These are phyloP conservation scores for Calocybe cyanea DNA, from an alignment of 768 basidiomycete species.

Conservation along the genomic window DNA sequence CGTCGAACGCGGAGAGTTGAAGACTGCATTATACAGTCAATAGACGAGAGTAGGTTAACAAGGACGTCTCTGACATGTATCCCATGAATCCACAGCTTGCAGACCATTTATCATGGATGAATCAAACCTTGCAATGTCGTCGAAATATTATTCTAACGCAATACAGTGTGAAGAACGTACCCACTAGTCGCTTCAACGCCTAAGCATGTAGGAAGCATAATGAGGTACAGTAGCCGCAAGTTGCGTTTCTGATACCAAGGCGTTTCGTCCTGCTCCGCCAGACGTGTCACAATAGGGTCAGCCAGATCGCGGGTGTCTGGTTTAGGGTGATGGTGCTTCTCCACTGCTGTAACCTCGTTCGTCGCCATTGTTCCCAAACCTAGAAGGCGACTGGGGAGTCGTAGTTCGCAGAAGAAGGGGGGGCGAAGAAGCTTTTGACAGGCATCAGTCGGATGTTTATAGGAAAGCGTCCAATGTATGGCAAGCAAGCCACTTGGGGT, in stretches of 20 bases:
- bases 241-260: conserved; percentile 66
- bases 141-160: background rate
- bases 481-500: background rate
- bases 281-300: conserved; percentile 34
- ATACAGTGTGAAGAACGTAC: conserved; percentile 24
- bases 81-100: conserved; percentile 57
- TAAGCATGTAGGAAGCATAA: conserved; percentile 57
- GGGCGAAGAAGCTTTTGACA: conserved; percentile 2
- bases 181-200: conserved; percentile 63
- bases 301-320: conserved; percentile 11
- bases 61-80: conserved; percentile 35
- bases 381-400: background rate
- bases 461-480: background rate
- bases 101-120: conserved; percentile 62
- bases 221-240: conserved; percentile 48
- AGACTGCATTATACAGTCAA: conserved; percentile 33
- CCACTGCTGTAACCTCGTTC: conserved; percentile 2
- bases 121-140: conserved; percentile 37
- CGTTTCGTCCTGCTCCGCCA: conserved; percentile 45
- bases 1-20: conserved; percentile 47
- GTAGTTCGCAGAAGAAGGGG: background rate
- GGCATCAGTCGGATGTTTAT: background rate
- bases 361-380: conserved; percentile 7
- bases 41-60: background rate
- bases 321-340: conserved; percentile 7